Base-by-base conservation (phyloP, 1,284 basidiomycete genomes). In the Fereydounia khargensis region DNA sequence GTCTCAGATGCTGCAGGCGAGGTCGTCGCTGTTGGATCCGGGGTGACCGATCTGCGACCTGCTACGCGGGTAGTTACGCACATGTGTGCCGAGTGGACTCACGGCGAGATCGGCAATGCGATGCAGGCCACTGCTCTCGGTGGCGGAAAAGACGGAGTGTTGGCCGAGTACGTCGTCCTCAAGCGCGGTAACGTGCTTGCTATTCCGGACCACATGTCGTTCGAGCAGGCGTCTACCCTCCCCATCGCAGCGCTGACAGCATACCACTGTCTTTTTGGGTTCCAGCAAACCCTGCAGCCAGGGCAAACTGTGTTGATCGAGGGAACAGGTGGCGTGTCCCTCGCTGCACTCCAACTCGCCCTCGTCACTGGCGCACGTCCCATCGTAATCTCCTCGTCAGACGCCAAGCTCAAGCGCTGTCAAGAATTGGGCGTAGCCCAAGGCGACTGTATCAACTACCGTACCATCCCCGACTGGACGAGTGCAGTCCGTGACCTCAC, bases 211-310 rank as follows among this genome's bases (percentile, higher is more conserved):
- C 48, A 52, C 31, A 39, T 61, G 19, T 22, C 18, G 17, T 62
- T 34, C 23, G 46, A 50, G 3, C 32, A 62, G 24, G 53, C 58
- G 2, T 44, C 52, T 3, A 47, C 39, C 7, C 35, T 62, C 4
- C 42, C 58, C 3, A 43, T 53, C 2, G 58, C 58, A 10, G 47
- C 45, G 11, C 37, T 62, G 8, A 62, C 58, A 0, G 49, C 53
- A 5, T 62, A 36, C 41, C 58, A 62, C 47, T 53, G 53, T 22
- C 54, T 57, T 3, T 53, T 57, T n/a, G 53, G 58, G 0, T 33
- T 46, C 14, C 8, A 18, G 4, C 35, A 34, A 0, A 53, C 46
- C 21, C 27, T 61, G 1, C 52, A 56, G 20, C 53, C 45, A 6
- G 58, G 58, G 13, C 58, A 61, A 31, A 43, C 35, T 1, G 31